Percentiles rank a stretch among this genome's conserved stretches.
Conservation (phyloP, 208 protist species). For the Wallacemonas collosoma region DNA sequence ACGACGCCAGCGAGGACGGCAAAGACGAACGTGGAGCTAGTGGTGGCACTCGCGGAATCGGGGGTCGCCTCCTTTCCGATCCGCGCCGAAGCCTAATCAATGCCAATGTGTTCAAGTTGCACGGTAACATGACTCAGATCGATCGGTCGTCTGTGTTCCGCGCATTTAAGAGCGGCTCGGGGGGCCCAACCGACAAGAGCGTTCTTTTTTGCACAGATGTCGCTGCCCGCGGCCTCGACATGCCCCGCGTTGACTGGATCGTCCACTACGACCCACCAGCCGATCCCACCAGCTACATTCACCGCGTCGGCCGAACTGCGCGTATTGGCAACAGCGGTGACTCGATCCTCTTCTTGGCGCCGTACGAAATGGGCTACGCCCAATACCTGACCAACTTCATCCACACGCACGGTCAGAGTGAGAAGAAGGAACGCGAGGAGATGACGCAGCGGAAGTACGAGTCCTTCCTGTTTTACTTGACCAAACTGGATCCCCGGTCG, state of each 20-base stretch:
- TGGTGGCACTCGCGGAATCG: conserved; percentile 12
- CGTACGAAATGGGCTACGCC: conserved; percentile 89
- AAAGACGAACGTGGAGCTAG: neutral
- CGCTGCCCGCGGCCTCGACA: conserved; percentile 95
- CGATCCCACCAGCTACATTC: conserved; percentile 95
- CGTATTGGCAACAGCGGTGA: conserved; percentile 93
- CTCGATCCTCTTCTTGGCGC: conserved; percentile 93
- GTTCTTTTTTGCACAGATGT: conserved; percentile 97
- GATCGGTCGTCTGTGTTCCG: conserved; percentile 93
- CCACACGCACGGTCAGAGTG: conserved; percentile 31
- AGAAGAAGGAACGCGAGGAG: conserved; percentile 50
- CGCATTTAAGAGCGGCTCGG: conserved; percentile 72
- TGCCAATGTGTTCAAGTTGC: conserved; percentile 91
- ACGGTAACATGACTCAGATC: conserved; percentile 95
- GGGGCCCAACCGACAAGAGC: conserved; percentile 42
- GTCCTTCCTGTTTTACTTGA: conserved; percentile 90
- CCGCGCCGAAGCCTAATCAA: conserved; percentile 67
- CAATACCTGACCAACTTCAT: conserved; percentile 87
- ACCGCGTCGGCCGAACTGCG: conserved; percentile 96
- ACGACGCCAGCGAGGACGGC: conserved; percentile 44
- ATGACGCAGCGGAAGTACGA: conserved; percentile 86
- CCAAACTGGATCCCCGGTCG: conserved; percentile 96
- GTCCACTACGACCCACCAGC: conserved; percentile 97
- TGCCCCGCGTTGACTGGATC: conserved; percentile 96
- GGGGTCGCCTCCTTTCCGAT: conserved; percentile 26